phyloP scores from a whole-genome alignment of 2,329 filamentous ascomycete species.

The Neurospora sp. region DNA sequence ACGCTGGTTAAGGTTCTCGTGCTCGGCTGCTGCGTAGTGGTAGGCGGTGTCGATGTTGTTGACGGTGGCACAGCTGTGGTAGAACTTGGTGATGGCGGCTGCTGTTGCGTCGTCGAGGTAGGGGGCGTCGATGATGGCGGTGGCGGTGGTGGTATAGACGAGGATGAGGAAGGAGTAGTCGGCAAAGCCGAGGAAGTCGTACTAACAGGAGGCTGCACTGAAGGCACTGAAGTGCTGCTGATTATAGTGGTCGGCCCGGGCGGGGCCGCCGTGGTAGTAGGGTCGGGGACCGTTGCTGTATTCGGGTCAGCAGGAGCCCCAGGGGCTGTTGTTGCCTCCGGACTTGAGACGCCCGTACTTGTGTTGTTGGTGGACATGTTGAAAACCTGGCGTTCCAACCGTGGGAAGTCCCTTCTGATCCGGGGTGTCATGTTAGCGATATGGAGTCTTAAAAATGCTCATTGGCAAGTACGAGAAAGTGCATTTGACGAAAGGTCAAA shows the following conservation, averaged over 20 bases:
- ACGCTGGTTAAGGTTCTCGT: slow-evolving; percentile 39
- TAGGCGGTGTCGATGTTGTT: neutral
- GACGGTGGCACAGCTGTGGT: neutral
- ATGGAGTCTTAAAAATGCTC: neutral
- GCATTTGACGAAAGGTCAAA: neutral
- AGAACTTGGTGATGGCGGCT: neutral
- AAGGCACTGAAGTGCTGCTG: slow-evolving; percentile 16
- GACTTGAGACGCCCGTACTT: slow-evolving; percentile 14
- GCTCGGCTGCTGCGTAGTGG: neutral
- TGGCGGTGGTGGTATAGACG: slow-evolving; percentile 3
- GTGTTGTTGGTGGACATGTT: slow-evolving; percentile 22
- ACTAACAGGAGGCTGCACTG: slow-evolving; percentile 8
- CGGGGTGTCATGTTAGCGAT: neutral
- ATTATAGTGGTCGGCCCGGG: slow-evolving; percentile 4
- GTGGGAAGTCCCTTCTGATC: slow-evolving; percentile 15
- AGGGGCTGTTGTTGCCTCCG: slow-evolving; percentile 8
- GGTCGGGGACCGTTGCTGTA: neutral
- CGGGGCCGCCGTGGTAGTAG: slow-evolving; percentile 13
- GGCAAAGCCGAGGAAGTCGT: slow-evolving; percentile 1
- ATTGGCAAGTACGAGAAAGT: neutral
- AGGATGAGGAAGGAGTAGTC: neutral
- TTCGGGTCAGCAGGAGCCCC: slow-evolving; percentile 6
- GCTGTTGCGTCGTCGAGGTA: neutral
- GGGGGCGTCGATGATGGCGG: slow-evolving; percentile 4
- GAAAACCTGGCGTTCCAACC: slow-evolving; percentile 19